Percentiles rank a stretch among this genome's conserved stretches.
Evolutionary conservation across 495 filamentous ascomycete genomes (phyloP).

Genomic region (Parachaetomium inaequale): DNA sequence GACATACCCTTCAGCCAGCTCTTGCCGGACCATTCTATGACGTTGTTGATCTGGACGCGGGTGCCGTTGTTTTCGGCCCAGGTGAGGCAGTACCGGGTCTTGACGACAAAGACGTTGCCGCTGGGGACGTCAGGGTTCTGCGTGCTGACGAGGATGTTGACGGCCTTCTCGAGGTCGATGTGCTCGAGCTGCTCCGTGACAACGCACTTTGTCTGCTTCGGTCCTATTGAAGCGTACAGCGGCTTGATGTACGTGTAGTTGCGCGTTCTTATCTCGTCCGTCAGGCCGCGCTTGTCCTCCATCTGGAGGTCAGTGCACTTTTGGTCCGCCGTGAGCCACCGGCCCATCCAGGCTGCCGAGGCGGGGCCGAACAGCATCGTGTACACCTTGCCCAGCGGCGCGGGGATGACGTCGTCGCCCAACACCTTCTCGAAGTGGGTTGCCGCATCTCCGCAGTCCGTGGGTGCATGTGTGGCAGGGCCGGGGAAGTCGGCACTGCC

Average conservation of each 20-base stretch:
- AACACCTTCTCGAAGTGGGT: constrained; percentile 80
- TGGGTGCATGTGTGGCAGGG: constrained; percentile 75
- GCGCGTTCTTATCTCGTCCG: constrained; percentile 66
- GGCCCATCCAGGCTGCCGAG: constrained; percentile 74
- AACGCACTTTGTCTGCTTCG: constrained; percentile 93
- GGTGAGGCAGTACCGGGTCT: constrained; percentile 90
- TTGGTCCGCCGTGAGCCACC: constrained; percentile 80
- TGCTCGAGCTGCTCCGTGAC: constrained; percentile 77
- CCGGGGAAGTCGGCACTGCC: constrained; percentile 74
- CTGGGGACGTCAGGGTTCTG: constrained; percentile 95
- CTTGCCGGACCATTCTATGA: constrained; percentile 95
- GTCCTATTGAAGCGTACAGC: constrained; percentile 75
- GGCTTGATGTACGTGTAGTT: constrained; percentile 91
- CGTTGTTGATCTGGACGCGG: constrained; percentile 76
- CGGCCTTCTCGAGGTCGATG: constrained; percentile 81
- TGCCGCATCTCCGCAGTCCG: constrained; percentile 72
- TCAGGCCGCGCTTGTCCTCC: constrained; percentile 75
- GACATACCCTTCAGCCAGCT: constrained; percentile 90
- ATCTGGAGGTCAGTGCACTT: constrained; percentile 83
- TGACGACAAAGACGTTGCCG: constrained; percentile 84
- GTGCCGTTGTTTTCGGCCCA: constrained; percentile 87
- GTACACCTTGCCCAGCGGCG: constrained; percentile 90
- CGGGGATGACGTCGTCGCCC: constrained; percentile 80
- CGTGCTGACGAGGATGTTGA: constrained; percentile 72
- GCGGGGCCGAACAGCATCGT: constrained; percentile 77